Evolutionary conservation across 768 basidiomycete genomes (phyloP), one percentile per base, ranked within the genome.

Genomic region (Lanmaoa rubissima): DNA sequence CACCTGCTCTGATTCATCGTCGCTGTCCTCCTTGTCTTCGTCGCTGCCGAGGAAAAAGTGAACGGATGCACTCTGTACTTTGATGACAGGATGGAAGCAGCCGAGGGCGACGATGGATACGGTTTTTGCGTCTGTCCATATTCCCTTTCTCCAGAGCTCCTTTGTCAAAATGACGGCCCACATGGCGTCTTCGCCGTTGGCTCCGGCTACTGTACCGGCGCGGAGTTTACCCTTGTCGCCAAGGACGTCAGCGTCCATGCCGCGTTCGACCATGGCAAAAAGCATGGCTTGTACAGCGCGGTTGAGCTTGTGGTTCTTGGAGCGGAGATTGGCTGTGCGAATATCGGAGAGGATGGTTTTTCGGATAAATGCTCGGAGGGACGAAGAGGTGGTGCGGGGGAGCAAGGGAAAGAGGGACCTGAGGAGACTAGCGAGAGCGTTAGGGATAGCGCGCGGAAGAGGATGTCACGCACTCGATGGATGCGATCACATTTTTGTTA

Each of bases 31-130:
- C 52, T 81, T 80, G 19, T 87, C 86, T 21, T 92, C 86, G 42
- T 92, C 92, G 54, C 81, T 84, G 5, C 92, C 92, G n/a, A 99
- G 83, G 79, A 98, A 99, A 77, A 98, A 99, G 74, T 98, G 94
- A 16, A 95, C 74, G 1, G 94, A 92, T 2, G 94, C 94, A 58
- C 85, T 92, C 70, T 98, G 95, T 0, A 98, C 97, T 73, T 98
- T 98, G 51, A 87, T 79, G 40, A 88, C 83, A 24, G 97, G 94
- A 70, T 99, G 96, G 69, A 94, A 91, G 71, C 94, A 96, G 7
- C 92, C 96, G 40, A 92, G 78, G 0, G 92, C 85, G 61, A 96
- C 81, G 68, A 99, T 95, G 8, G 95, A 86, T 14, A 98, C 94
- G 1, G 94, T 82, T 75, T 98, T 98, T 3, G 87, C 82, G 67